Conservation (phyloP, 116 monocot genomes). For the Trichopus zeylanicus region DNA sequence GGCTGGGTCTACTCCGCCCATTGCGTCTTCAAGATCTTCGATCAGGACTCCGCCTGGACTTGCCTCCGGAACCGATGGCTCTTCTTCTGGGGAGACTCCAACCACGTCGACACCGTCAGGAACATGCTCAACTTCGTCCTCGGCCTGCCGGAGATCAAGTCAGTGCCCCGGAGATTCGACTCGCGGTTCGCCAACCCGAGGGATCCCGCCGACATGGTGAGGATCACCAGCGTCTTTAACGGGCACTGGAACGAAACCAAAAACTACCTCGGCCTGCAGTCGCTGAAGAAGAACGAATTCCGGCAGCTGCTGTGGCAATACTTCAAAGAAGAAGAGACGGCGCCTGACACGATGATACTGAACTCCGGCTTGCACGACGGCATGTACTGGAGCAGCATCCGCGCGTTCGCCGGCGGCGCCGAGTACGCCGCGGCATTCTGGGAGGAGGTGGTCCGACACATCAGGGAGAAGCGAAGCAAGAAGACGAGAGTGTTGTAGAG, state of each 20-base stretch:
- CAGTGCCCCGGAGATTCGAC: conserved; percentile 66
- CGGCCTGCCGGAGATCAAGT: conserved; percentile 19
- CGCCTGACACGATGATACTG: conserved; percentile 56
- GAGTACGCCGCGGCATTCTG: conserved; percentile 69
- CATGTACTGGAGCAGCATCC: conserved; percentile 47
- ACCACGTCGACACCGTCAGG: conserved; percentile 87
- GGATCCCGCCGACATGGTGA: conserved; percentile 37
- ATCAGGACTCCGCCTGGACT: conserved; percentile 42
- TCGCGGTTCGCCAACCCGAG: conserved; percentile 33
- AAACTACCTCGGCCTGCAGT: conserved; percentile 71
- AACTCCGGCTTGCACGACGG: conserved; percentile 96
- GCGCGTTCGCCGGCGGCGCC: conserved; percentile 41
- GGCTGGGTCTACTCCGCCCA: conserved; percentile 95
- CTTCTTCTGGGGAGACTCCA: conserved; percentile 98
- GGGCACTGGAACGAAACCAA: conserved; percentile 80
- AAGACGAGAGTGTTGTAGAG: conserved; percentile 63
- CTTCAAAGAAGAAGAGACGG: conserved; percentile 27
- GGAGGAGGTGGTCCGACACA: conserved; percentile 29
- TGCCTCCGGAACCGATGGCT: conserved; percentile 63
- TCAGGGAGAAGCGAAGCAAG: conserved; percentile 4
- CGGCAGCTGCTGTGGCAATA: conserved; percentile 32
- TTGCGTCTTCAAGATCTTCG: conserved; percentile 63
- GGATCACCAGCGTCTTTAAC: conserved; percentile 88
- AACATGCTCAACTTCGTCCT: conserved; percentile 74
- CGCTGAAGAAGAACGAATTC: conserved; percentile 44